Base-by-base conservation (phyloP, 2,329 filamentous ascomycete species). In the Chrysoporthe austroafricana region DNA sequence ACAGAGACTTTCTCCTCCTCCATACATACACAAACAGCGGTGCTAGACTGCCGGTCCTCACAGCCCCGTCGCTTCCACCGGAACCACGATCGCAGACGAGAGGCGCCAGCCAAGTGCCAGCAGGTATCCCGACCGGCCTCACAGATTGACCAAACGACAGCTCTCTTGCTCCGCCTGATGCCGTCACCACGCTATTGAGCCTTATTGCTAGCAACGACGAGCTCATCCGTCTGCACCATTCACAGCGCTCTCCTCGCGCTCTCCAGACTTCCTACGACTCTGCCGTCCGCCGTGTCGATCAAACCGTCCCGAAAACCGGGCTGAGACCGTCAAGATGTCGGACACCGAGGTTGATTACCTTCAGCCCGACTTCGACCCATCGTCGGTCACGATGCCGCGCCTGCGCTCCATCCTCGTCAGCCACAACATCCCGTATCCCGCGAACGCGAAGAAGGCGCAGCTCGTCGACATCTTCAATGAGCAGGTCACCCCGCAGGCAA, bases 331-430 rank as follows among this genome's bases (percentile, higher is more conserved):
- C 72, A 79, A 63, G 72, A 90, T 90, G 88, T 85, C 86, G 39
- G 88, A 90, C 74, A 82, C 88, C 71, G 92, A 94, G 72, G 80
- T 90, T 73, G 91, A 93, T 72, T 99, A 98, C 77, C 89, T 98
- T 43, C 89, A 94, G 76, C 86, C 92, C 65, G 92, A 88, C 74
- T 98, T 97, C 77, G 93, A 99, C 77, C 89, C 96, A 26, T 85
- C 86, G 76, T 88, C 86, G 71, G 87, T 98, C 71, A 98, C 94
- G 1, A 89, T 98, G 62, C 94, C 96, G 39, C 91, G 91, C 58
- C 84, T 99, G 73, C 92, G 96, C 74, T 95, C 92, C 61, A 96
- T 98, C 72, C 88, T 99, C 67, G 92, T 98, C 74, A 91, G 89
- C 72, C 93, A 99, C 81, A 91, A 94, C 76, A 84, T 98, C 74